These are phyloP conservation scores for Phytophthora brassicae DNA, from an alignment of 352 stramenopile species.

Conservation along the genomic window DNA sequence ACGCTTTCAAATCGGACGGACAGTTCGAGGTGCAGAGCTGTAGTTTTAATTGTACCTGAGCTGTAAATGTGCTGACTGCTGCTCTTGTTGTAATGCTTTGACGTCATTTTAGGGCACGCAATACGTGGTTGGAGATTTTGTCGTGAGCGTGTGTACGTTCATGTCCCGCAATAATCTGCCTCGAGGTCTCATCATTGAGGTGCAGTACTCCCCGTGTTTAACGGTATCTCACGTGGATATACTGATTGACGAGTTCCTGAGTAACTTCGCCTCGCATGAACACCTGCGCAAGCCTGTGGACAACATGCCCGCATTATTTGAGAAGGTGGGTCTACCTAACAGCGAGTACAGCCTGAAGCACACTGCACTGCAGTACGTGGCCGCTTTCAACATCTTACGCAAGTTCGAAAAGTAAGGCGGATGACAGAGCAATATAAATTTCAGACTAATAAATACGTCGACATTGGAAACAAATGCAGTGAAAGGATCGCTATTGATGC, in stretches of 20 bases:
- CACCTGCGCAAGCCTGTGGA: constrained; percentile 78
- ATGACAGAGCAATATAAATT: too few species aligned
- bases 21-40: constrained; percentile 70
- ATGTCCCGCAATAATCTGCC: constrained; percentile 85
- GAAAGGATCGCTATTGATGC: too few species aligned
- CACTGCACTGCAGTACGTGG: constrained; percentile 87
- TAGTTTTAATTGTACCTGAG: too few species aligned
- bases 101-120: constrained; percentile 55
- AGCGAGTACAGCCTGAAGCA: constrained; percentile 87
- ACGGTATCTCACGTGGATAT: constrained; percentile 73
- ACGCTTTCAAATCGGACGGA: constrained; percentile 86
- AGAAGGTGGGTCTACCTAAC: constrained; percentile 71
- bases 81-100: not conserved
- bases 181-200: constrained; percentile 76
- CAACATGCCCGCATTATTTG: constrained; percentile 61
- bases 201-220: constrained; percentile 85
- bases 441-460: too few species aligned
- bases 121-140: constrained; percentile 83
- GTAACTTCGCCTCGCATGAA: constrained; percentile 66
- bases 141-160: constrained; percentile 86
- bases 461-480: too few species aligned
- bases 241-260: constrained; percentile 84
- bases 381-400: constrained; percentile 84
- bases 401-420: constrained; percentile 73
- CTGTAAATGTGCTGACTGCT: not conserved